Evolutionary conservation across 2,329 filamentous ascomycete species (phyloP).

Genomic region (Knoxdaviesia capensis): DNA sequence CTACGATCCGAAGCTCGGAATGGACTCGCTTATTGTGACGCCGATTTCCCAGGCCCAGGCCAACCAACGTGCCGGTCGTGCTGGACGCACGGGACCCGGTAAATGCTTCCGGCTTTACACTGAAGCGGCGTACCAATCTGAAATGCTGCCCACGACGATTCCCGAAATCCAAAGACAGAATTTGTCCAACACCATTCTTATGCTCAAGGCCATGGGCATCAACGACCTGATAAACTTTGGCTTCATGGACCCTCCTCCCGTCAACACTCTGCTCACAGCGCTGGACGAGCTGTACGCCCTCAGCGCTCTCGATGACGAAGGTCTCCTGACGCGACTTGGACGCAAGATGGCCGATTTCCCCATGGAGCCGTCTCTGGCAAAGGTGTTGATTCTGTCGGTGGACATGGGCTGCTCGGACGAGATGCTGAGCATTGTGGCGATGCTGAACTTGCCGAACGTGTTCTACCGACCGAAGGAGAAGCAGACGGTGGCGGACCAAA

Average conservation of each 20-base stretch:
- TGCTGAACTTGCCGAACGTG: constrained; percentile 71
- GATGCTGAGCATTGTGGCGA: constrained; percentile 81
- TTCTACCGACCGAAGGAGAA: constrained; percentile 98
- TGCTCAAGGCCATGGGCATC: constrained; percentile 98
- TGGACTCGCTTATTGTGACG: constrained; percentile 90
- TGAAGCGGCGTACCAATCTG: constrained; percentile 83
- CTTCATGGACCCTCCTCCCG: constrained; percentile 96
- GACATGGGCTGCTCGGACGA: constrained; percentile 85
- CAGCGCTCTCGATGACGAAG: constrained; percentile 85
- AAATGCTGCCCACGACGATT: constrained; percentile 91
- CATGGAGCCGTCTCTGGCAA: constrained; percentile 85
- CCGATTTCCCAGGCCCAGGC: constrained; percentile 95
- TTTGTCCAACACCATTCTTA: constrained; percentile 76
- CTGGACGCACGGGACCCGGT: constrained; percentile 82
- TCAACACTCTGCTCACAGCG: constrained; percentile 93
- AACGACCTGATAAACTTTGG: constrained; percentile 95
- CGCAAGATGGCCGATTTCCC: constrained; percentile 98
- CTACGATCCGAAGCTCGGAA: constrained; percentile 90
- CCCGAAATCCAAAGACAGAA: constrained; percentile 96
- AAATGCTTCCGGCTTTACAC: constrained; percentile 95
- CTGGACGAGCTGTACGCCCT: constrained; percentile 89
- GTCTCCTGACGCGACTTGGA: constrained; percentile 73
- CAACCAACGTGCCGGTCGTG: constrained; percentile 80
- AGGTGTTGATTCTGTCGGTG: constrained; percentile 72
- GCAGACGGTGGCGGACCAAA: constrained; percentile 87